Evolutionary conservation across 2,329 filamentous ascomycete species (phyloP), one percentile per base, ranked within the genome.

Genomic region (Tolypocladium ovalisporum): DNA sequence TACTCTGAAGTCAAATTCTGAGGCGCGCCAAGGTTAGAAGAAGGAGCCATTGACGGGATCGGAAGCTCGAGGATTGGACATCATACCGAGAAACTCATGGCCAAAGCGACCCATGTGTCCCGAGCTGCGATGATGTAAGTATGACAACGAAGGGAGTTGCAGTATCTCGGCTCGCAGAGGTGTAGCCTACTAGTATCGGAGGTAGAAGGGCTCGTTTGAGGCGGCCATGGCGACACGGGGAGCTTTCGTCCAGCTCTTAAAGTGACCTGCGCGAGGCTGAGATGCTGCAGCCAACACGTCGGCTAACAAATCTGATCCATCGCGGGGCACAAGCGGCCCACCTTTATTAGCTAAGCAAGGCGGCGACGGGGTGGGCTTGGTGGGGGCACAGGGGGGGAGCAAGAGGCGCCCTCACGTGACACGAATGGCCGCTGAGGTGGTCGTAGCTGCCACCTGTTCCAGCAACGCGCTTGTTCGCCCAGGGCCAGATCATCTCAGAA

Each of bases 81-180:
- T 29, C 65, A 47, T 63, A 97, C 93, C 94, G 67, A 99, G 79
- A 70, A 99, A 99, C 75, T 99, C 94, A 76, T 99, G 94, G 62
- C 94, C 94, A 73, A 97, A 97, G 63, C 93, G 89, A 68, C 94
- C 94, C 74, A 91, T 94, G 75, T 99, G 94, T 67, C 94, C 94
- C 65, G 94, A 97, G 80, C 93, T 97, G 70, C 66, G 24, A 51
- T 9, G 2, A 19, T 24, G 52, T 60, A 34, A 61, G 57, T 34
- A 52, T 22, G n/a, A n/a, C 19, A 22, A 19, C 29, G 9, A 17
- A 1, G 44, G 35, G 19, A n/a, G 8, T 12, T 7, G 9, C 19
- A 34, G n/a, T n/a, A n/a, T n/a, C 29, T 13, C 22, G 47, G 47
- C 17, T 13, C n/a, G 19, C 24, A 29, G 24, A 56, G 61, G 7